Conservation (phyloP, 352 stramenopile genomes). For the Plasmopara halstedii region DNA sequence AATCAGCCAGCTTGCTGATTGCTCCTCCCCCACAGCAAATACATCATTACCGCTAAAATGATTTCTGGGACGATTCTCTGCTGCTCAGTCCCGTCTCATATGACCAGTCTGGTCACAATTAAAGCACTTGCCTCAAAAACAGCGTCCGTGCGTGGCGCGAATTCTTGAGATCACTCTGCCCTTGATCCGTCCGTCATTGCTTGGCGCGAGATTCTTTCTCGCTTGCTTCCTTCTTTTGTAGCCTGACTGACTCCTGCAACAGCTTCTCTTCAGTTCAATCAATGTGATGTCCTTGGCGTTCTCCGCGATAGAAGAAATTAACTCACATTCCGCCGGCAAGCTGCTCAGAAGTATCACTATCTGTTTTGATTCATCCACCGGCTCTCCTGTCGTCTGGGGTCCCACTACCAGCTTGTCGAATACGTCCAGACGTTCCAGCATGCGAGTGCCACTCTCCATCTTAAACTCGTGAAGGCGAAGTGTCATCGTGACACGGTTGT, state of each 20-base stretch:
- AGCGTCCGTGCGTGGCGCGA: too few relatives aligned
- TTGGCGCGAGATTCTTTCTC: neutral
- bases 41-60: neutral
- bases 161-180: neutral
- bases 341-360: neutral
- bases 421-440: neutral
- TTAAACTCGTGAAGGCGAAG: neutral
- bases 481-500: constrained; percentile 1
- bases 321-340: neutral
- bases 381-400: neutral
- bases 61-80: neutral
- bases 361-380: neutral
- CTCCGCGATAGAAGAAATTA: neutral
- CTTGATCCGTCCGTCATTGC: neutral
- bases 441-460: neutral
- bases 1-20: neutral
- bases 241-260: neutral
- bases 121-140: neutral
- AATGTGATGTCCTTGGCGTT: neutral
- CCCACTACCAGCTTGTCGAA: neutral
- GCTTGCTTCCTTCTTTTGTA: neutral
- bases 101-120: neutral
- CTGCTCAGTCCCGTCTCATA: neutral
- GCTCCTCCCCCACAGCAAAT: neutral
- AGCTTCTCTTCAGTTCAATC: neutral